phyloP scores from a whole-genome alignment of 352 stramenopile genomes.

The Phytophthora lateralis region DNA sequence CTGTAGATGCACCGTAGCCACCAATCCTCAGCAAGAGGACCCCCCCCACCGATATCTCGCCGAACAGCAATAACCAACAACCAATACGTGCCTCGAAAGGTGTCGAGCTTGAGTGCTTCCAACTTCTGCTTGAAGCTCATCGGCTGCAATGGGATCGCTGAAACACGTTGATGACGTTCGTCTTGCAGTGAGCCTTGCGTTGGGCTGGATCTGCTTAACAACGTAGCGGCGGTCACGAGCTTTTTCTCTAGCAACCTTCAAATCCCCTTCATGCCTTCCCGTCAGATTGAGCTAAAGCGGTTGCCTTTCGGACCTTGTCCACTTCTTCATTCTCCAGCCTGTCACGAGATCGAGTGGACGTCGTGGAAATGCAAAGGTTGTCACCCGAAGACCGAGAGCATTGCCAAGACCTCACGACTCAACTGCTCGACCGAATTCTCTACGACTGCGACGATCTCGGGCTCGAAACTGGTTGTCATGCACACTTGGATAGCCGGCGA shows the following conservation, averaged over 20 bases:
- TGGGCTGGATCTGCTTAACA: neutral
- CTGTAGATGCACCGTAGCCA: too few relatives aligned
- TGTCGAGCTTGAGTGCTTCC: too few relatives aligned
- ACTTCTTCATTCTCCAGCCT: conserved; percentile 7
- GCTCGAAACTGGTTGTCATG: conserved; percentile 17
- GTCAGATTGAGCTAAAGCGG: conserved; percentile 12
- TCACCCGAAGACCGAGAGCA: conserved; percentile 17
- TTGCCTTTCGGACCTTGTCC: conserved; percentile 13
- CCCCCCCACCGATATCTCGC: too few relatives aligned
- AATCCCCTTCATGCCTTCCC: neutral
- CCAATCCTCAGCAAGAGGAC: too few relatives aligned
- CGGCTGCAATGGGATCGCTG: neutral
- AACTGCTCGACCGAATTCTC: conserved; percentile 27
- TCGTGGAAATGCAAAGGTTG: conserved; percentile 10
- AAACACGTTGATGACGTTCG: neutral
- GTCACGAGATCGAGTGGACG: neutral
- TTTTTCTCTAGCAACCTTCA: conserved; percentile 1
- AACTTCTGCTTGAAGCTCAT: too few relatives aligned
- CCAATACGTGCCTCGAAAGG: too few relatives aligned
- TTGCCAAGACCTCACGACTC: conserved; percentile 23
- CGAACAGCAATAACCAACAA: too few relatives aligned
- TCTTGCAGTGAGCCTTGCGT: neutral
- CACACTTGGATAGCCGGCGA: conserved; percentile 11
- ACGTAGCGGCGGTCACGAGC: neutral
- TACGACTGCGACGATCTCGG: conserved; percentile 23